A percentile compares a stretch with the other conserved stretches of the same genome.
Evolutionary conservation across 352 stramenopile genomes (phyloP).

Genomic region (Pythium dissotocum): DNA sequence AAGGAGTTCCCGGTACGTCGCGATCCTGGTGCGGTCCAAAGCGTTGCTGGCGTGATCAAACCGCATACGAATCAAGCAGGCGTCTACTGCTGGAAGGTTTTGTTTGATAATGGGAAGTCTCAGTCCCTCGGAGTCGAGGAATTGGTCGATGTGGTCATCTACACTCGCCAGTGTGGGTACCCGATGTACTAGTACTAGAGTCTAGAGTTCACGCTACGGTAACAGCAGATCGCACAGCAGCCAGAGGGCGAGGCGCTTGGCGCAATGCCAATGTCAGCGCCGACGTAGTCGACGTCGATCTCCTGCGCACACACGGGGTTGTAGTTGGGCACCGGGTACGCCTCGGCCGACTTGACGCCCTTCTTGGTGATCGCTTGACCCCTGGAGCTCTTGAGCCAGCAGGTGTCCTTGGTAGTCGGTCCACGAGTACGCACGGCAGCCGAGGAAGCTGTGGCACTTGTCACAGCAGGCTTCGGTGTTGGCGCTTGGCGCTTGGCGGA

Average conservation of each 20-base stretch:
- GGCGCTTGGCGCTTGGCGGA: constrained; percentile 18
- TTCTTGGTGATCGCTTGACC: constrained; percentile 17
- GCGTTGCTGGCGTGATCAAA: too few species aligned
- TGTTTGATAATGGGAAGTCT: too few species aligned
- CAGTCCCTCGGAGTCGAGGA: too few species aligned
- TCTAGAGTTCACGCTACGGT: too few species aligned
- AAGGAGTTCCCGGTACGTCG: too few species aligned
- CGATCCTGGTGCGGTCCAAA: too few species aligned
- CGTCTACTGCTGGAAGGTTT: too few species aligned
- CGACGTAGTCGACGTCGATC: constrained; percentile 42
- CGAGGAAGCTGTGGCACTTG: constrained; percentile 12
- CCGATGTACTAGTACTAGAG: too few species aligned
- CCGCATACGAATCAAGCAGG: too few species aligned
- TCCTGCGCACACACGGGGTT: constrained; percentile 28
- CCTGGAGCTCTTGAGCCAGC: constrained; percentile 28
- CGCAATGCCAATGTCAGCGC: constrained; percentile 41
- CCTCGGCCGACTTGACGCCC: constrained; percentile 13
- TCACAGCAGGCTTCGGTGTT: constrained; percentile 28
- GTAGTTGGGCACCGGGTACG: constrained; percentile 3
- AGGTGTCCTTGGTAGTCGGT: constrained; percentile 22
- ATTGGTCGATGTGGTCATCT: too few species aligned
- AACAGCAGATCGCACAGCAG: constrained; percentile 46
- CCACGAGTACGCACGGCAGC: constrained; percentile 22
- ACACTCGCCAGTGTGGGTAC: too few species aligned
- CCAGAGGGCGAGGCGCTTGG: constrained; percentile 30